phyloP scores from a whole-genome alignment of 805 yeast species.

The Pichia eremophila region DNA sequence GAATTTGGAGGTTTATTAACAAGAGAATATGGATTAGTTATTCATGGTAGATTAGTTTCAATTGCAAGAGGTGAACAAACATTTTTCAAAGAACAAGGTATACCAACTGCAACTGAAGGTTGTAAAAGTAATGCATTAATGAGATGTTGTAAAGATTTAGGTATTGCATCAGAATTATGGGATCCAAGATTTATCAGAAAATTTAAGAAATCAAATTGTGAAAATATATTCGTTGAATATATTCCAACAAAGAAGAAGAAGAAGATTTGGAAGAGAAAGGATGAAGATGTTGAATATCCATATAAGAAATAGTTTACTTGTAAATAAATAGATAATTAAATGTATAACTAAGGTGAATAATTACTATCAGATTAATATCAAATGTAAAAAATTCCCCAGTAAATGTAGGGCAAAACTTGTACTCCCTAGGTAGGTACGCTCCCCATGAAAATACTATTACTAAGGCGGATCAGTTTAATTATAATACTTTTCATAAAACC shows the following conservation, averaged over 20 bases:
- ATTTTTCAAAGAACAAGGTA: constrained; percentile 74
- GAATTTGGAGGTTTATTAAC: constrained; percentile 44
- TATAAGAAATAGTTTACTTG: constrained; percentile 35
- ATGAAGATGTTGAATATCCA: constrained; percentile 77
- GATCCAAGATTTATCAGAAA: constrained; percentile 80
- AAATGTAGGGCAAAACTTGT: no score
- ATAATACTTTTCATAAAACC: not conserved
- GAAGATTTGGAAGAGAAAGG: constrained; percentile 88
- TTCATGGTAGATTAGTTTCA: constrained; percentile 81
- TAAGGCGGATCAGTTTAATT: not conserved
- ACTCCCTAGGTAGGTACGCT: no score
- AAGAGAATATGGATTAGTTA: constrained; percentile 81
- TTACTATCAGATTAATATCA: no score
- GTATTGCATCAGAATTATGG: constrained; percentile 96
- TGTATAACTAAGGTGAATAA: no score
- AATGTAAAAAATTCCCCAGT: no score
- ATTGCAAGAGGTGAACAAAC: constrained; percentile 95
- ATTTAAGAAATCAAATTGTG: constrained; percentile 60
- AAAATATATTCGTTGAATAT: constrained; percentile 79
- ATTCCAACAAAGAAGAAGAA: constrained; percentile 73
- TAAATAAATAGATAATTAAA: no score
- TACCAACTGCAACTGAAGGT: constrained; percentile 95
- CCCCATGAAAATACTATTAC: not conserved
- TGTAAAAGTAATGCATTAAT: constrained; percentile 93
- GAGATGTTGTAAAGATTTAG: constrained; percentile 97